These are phyloP conservation scores for Colletotrichum lindemuthianum DNA, from an alignment of 2,329 filamentous ascomycete genomes.

Conservation along the genomic window DNA sequence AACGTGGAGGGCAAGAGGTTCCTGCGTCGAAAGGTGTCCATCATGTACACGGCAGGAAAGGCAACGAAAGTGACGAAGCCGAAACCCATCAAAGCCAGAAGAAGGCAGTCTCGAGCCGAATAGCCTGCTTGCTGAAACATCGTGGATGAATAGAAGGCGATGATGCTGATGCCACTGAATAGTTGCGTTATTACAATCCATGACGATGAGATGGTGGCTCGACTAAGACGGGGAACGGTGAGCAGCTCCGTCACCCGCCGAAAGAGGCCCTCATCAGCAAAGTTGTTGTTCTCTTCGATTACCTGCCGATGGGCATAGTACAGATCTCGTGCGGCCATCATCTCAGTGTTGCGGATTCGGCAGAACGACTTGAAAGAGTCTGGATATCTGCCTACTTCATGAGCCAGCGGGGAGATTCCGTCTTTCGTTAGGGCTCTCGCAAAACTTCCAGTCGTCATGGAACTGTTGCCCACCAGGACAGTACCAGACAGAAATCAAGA, in stretches of 20 bases:
- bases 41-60: constrained; percentile 67
- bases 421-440: neutral
- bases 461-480: constrained; percentile 54
- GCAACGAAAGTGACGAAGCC: constrained; percentile 68
- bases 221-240: constrained; percentile 55
- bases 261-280: constrained; percentile 51
- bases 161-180: constrained; percentile 51
- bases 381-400: constrained; percentile 71
- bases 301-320: constrained; percentile 57
- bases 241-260: constrained; percentile 58
- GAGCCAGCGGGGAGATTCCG: constrained; percentile 70
- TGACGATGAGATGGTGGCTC: constrained; percentile 49
- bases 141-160: constrained; percentile 61
- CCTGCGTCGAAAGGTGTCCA: constrained; percentile 66
- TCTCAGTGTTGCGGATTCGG: constrained; percentile 60
- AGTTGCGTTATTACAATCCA: constrained; percentile 47
- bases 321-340: constrained; percentile 69
- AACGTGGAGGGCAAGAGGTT: constrained; percentile 57
- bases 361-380: constrained; percentile 68
- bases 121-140: constrained; percentile 59
- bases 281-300: constrained; percentile 50
- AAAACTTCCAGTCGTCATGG: too few species aligned
- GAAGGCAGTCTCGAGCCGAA: constrained; percentile 52
- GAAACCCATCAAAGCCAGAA: constrained; percentile 67
- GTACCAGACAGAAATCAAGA: constrained; percentile 64